These are phyloP conservation scores for Starmerella roubikii DNA, from an alignment of 805 yeast species.

Conservation along the genomic window DNA sequence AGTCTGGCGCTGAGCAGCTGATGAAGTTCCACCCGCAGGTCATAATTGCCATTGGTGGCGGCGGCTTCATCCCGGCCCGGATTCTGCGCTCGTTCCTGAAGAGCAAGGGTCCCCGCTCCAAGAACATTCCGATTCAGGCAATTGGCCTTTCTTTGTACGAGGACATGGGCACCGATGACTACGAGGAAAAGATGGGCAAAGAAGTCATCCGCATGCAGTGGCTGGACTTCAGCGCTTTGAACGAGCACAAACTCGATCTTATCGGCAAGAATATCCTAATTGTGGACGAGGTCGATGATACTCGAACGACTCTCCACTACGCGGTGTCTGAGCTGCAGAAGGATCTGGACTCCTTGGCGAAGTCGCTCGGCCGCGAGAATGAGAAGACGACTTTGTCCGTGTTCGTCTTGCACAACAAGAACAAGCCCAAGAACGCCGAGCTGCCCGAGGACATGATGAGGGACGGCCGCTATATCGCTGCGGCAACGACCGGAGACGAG, in stretches of 20 bases:
- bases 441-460: constrained; percentile 50
- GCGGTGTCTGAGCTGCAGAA: constrained; percentile 65
- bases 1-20: constrained; percentile 44
- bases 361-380: constrained; percentile 41
- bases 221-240: constrained; percentile 67
- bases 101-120: constrained; percentile 41
- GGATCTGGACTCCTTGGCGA: constrained; percentile 49
- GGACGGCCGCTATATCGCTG: constrained; percentile 56
- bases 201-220: constrained; percentile 83
- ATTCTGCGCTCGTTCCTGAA: constrained; percentile 86
- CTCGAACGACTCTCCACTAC: constrained; percentile 78
- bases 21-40: constrained; percentile 66
- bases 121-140: constrained; percentile 83
- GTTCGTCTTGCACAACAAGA: constrained; percentile 74
- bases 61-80: constrained; percentile 96
- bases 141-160: constrained; percentile 86
- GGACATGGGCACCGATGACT: constrained; percentile 42
- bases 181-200: constrained; percentile 49
- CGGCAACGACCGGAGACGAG: constrained; percentile 56
- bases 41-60: constrained; percentile 89
- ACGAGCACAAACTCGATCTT: constrained; percentile 55
- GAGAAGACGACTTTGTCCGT: constrained; percentile 57
- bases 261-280: constrained; percentile 71
- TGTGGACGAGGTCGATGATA: constrained; percentile 86
- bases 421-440: constrained; percentile 66